Conservation (phyloP, 1,284 basidiomycete species). For the Sanghuangporus sanghuang region DNA sequence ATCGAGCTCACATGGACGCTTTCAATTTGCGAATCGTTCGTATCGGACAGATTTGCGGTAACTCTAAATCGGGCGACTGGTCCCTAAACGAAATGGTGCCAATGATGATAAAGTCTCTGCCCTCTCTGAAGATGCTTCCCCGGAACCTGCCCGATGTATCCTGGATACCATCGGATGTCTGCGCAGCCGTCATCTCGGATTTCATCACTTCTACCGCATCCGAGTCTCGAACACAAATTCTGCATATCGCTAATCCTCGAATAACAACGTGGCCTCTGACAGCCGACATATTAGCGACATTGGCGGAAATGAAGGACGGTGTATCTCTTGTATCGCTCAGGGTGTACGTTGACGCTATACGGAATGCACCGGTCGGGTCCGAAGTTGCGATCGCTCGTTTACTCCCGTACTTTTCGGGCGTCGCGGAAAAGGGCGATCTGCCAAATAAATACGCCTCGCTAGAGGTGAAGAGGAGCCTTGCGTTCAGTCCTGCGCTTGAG, state of each 20-base stretch:
- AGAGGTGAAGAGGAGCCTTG: conserved; percentile 1
- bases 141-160: conserved; percentile 16
- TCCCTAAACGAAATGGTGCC: conserved; percentile 19
- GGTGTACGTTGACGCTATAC: background rate
- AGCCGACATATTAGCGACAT: background rate
- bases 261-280: conserved; percentile 12
- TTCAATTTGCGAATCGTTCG: conserved; percentile 17
- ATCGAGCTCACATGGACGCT: background rate
- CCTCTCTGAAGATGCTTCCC: conserved; percentile 7
- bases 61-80: conserved; percentile 17
- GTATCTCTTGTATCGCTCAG: background rate
- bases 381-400: conserved; percentile 8
- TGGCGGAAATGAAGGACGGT: background rate
- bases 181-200: conserved; percentile 16
- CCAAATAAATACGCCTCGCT: conserved; percentile 5
- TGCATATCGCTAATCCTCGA: conserved; percentile 18
- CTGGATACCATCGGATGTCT: conserved; percentile 20
- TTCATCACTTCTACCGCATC: background rate
- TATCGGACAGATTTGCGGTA: conserved; percentile 20
- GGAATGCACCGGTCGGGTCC: background rate
- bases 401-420: conserved; percentile 14
- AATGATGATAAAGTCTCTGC: conserved; percentile 18
- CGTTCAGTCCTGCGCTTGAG: conserved; percentile 4
- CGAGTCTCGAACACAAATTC: background rate
- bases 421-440: background rate